Evolutionary conservation across 2,329 filamentous ascomycete genomes (phyloP).

Genomic region (Fusarium drepaniforme): DNA sequence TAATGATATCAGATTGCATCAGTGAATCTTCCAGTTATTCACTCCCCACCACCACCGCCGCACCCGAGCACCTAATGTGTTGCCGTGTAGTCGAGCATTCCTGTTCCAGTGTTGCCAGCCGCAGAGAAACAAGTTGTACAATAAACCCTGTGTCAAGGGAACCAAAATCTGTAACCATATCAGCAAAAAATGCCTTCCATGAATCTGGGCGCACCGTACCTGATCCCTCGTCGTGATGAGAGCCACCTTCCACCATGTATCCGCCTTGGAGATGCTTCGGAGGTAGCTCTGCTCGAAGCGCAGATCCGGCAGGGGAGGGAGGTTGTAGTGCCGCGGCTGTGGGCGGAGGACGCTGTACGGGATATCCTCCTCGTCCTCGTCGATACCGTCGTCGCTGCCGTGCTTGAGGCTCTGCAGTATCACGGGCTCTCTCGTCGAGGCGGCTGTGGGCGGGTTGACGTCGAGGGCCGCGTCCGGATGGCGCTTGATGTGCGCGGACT

Average conservation of each 20-base stretch:
- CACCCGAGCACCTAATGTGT: slow-evolving; percentile 79
- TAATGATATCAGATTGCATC: slow-evolving; percentile 15
- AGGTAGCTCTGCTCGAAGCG: slow-evolving; percentile 99
- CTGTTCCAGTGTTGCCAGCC: slow-evolving; percentile 95
- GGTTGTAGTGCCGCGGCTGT: slow-evolving; percentile 57
- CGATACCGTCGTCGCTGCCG: slow-evolving; percentile 49
- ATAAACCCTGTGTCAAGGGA: slow-evolving; percentile 86
- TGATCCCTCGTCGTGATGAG: slow-evolving; percentile 93
- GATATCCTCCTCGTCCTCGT: slow-evolving; percentile 70
- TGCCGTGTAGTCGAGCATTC: slow-evolving; percentile 80
- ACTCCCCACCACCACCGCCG: slow-evolving; percentile 96
- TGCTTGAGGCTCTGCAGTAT: slow-evolving; percentile 39
- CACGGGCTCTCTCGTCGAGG: slow-evolving; percentile 64
- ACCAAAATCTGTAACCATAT: slow-evolving; percentile 74
- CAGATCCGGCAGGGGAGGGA: slow-evolving; percentile 84
- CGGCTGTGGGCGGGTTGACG: slow-evolving; percentile 82
- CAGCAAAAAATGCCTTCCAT: not conserved
- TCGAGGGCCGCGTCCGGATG: slow-evolving; percentile 80
- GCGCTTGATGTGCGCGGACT: slow-evolving; percentile 82
- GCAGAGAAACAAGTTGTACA: slow-evolving; percentile 87
- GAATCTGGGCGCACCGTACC: slow-evolving; percentile 61
- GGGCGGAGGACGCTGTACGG: slow-evolving; percentile 74
- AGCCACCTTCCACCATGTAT: slow-evolving; percentile 82
- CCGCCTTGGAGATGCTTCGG: slow-evolving; percentile 83
- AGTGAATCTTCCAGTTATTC: slow-evolving; percentile 85